A percentile compares a stretch with the other conserved stretches of the same genome.
Evolutionary conservation across 441 rosid species (phyloP).

Genomic region (Pelargonium citronellum): DNA sequence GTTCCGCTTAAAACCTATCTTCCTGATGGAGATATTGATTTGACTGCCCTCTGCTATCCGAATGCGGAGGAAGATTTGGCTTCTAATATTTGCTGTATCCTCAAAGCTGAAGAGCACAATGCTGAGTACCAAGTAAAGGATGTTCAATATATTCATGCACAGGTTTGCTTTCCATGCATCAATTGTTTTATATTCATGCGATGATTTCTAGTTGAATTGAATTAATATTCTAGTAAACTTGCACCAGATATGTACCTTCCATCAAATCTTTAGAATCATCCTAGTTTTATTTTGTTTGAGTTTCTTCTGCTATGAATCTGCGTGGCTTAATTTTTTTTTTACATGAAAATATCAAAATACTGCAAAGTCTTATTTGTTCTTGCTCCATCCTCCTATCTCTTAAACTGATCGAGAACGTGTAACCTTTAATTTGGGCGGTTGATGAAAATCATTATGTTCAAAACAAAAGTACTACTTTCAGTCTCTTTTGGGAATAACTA

Average conservation of each 20-base stretch:
- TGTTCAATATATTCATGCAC: conserved; percentile 70
- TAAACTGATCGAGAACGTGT: not conserved
- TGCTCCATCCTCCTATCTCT: not conserved
- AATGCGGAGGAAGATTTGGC: conserved; percentile 61
- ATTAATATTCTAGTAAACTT: not conserved
- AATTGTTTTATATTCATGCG: conserved; percentile 15
- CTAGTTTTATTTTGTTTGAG: not conserved
- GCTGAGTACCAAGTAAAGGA: conserved; percentile 53
- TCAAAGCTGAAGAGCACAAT: conserved; percentile 41
- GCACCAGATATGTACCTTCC: conserved; percentile 5
- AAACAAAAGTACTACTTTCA: not conserved
- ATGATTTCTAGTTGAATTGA: conserved; percentile 9
- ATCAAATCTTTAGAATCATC: not conserved
- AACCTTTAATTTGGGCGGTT: not conserved
- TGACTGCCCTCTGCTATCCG: conserved; percentile 56
- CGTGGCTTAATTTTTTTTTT: not conserved
- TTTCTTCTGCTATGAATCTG: not conserved
- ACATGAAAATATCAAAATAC: not conserved
- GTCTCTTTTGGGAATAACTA: not conserved
- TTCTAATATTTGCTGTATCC: conserved; percentile 38
- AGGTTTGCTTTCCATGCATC: conserved; percentile 42
- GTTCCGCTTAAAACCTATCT: conserved; percentile 88
- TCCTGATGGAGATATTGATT: conserved; percentile 95
- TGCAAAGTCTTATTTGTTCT: not conserved
- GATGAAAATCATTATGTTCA: not conserved